These are phyloP conservation scores for Euphorbia lathyris DNA, from an alignment of 345 rosid species.

Conservation along the genomic window DNA sequence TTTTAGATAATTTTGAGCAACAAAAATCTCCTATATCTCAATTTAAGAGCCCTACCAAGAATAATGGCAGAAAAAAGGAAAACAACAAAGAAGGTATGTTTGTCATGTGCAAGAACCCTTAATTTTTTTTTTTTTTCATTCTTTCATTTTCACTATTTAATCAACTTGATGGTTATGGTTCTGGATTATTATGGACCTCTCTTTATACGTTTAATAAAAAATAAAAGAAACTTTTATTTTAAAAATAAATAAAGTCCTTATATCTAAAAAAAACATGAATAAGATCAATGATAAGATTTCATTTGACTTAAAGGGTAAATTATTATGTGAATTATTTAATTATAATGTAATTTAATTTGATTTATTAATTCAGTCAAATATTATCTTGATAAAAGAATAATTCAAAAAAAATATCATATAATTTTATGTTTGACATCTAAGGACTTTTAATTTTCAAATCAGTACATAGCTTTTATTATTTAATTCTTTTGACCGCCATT, in stretches of 20 bases:
- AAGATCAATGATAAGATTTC: neutral
- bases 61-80: neutral
- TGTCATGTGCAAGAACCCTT: constrained; percentile 40
- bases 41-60: neutral
- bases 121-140: neutral
- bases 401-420: neutral
- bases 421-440: neutral
- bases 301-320: neutral
- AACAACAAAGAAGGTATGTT: constrained; percentile 1
- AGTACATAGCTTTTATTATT: too few relatives aligned
- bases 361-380: neutral
- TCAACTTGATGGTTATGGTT: neutral
- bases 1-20: too few relatives aligned
- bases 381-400: neutral
- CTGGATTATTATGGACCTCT: neutral
- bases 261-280: neutral
- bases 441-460: too few relatives aligned
- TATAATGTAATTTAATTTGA: too few relatives aligned
- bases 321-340: neutral
- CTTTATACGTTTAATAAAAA: neutral
- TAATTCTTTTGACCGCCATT: too few relatives aligned
- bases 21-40: neutral
- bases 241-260: neutral
- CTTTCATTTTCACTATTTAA: neutral
- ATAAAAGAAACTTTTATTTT: neutral